A percentile compares a stretch with the other conserved stretches of the same genome.
phyloP scores from a whole-genome alignment of 129 eudicot species.

The Flaveria sonorensis region DNA sequence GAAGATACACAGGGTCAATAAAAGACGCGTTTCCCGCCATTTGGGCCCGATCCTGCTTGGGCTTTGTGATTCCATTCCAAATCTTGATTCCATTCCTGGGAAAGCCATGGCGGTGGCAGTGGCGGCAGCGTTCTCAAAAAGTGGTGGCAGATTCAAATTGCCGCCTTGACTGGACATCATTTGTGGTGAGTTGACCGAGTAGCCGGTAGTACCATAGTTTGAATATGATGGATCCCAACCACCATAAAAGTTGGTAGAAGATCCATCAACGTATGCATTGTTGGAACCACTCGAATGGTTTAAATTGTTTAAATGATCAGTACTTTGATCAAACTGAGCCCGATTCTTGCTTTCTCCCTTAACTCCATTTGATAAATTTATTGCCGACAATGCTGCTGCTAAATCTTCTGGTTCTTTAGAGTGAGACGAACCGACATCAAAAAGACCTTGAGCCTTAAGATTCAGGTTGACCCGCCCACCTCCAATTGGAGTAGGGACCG shows the following conservation, averaged over 20 bases:
- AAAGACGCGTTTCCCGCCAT: constrained; percentile 52
- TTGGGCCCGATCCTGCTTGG: constrained; percentile 55
- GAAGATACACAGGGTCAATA: constrained; percentile 76
- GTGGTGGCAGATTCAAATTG: constrained; percentile 72
- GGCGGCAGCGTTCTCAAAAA: constrained; percentile 89
- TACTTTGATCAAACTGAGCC: constrained; percentile 46
- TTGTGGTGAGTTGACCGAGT: constrained; percentile 59
- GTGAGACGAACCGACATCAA: constrained; percentile 53
- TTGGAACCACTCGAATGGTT: constrained; percentile 36
- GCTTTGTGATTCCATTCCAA: constrained; percentile 57
- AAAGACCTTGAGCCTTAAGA: constrained; percentile 49
- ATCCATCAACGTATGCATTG: constrained; percentile 55
- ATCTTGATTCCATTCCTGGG: constrained; percentile 80
- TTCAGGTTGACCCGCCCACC: constrained; percentile 60
- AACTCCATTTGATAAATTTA: constrained; percentile 62
- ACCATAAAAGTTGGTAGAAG: constrained; percentile 48
- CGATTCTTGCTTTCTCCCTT: constrained; percentile 45
- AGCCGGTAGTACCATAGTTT: constrained; percentile 63
- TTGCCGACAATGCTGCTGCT: constrained; percentile 71
- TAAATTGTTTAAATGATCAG: neutral
- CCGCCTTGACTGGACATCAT: constrained; percentile 66
- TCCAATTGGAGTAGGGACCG: constrained; percentile 89
- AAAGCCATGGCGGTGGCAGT: constrained; percentile 76
- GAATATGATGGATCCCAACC: constrained; percentile 60
- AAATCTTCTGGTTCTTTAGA: constrained; percentile 59